These are phyloP conservation scores for Trifolium dubium DNA, from an alignment of 306 rosid genomes.

Conservation along the genomic window DNA sequence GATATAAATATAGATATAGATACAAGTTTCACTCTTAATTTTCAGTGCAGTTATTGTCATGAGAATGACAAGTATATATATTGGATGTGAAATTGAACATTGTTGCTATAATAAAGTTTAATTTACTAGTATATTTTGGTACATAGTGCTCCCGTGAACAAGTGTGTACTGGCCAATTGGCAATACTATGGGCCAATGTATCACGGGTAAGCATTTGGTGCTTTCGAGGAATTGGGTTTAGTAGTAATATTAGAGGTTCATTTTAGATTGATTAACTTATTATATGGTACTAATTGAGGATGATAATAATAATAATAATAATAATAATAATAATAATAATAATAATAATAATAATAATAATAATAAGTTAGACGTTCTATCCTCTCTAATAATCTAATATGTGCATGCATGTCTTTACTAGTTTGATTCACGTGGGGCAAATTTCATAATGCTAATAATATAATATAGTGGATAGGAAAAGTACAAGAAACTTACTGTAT, in stretches of 20 bases:
- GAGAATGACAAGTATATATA: conserved; percentile 1
- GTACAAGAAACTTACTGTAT: neutral
- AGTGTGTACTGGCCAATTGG: conserved; percentile 19
- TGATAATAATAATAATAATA: too few species aligned
- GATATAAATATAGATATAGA: too few species aligned
- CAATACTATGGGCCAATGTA: conserved; percentile 23
- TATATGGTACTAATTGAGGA: neutral
- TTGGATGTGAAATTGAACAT: neutral
- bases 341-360: neutral
- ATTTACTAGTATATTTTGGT: neutral
- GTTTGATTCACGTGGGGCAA: conserved; percentile 20
- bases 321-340: neutral
- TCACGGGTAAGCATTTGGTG: conserved; percentile 48
- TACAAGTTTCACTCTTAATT: neutral
- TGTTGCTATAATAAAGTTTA: neutral
- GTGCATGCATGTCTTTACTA: conserved; percentile 21
- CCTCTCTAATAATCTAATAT: conserved; percentile 9
- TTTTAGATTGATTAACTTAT: conserved; percentile 25
- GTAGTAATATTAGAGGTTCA: neutral
- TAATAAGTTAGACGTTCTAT: neutral
- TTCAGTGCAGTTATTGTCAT: neutral
- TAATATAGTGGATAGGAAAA: neutral
- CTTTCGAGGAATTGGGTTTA: conserved; percentile 34
- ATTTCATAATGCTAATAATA: neutral
- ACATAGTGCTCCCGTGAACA: conserved; percentile 45